These are phyloP conservation scores for Carex littledalei DNA, from an alignment of 176 grass and related monocot genomes.

Conservation along the genomic window DNA sequence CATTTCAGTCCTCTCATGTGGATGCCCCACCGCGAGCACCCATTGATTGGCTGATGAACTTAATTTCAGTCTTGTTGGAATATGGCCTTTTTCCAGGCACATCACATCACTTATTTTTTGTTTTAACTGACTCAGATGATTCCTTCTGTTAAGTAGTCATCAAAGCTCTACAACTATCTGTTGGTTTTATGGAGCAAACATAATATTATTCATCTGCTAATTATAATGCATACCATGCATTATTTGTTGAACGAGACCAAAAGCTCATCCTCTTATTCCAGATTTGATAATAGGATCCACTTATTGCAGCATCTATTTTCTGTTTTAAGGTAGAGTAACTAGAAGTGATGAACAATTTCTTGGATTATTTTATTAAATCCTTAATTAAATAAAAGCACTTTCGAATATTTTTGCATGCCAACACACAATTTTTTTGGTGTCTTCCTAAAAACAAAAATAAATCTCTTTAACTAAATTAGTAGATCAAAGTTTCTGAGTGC, in stretches of 20 bases:
- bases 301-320: not conserved
- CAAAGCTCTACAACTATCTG: not conserved
- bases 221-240: not conserved
- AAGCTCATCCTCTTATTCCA: conserved; percentile 1
- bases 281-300: not conserved
- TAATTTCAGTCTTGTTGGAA: not conserved
- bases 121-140: not conserved
- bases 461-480: not conserved
- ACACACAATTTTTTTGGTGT: not conserved
- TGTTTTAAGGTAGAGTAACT: not conserved
- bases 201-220: not conserved
- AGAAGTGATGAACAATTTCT: not conserved
- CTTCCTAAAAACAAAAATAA: not conserved
- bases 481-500: not conserved
- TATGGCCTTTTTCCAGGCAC: not conserved
- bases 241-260: not conserved
- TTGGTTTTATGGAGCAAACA: not conserved
- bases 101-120: not conserved
- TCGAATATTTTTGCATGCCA: not conserved
- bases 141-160: not conserved
- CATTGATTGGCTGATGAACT: not conserved
- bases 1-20: no score
- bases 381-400: not conserved
- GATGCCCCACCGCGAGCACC: no score
- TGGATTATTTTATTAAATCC: not conserved